Evolutionary conservation across 371 early-diverging fungal genomes (phyloP), one percentile per base, ranked within the genome.

Genomic region (Actinomucor elegans): DNA sequence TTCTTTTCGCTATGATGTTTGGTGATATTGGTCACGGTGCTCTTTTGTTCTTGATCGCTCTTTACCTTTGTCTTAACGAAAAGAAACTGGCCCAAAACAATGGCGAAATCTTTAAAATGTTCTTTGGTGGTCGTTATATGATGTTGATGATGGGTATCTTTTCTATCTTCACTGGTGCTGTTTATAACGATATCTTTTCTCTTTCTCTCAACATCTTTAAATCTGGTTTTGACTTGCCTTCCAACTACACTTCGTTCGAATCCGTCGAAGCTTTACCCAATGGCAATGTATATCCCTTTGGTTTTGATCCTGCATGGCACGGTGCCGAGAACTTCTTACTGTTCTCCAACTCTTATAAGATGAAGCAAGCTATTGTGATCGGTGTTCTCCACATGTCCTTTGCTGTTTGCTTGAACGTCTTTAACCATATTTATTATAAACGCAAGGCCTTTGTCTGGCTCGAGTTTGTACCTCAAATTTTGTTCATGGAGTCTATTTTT

Each of bases 1-100:
- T 99, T 73, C 67, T 99, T 52, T 99, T 99, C 77, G 99, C 99
- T 32, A 89, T 97, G 48, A 99, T 99, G 99, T 99, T 99, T 87
- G 99, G 99, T 52, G 99, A 99, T 78, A 82, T 99, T 36, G 99
- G 99, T 23, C 99, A 99, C 65, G 99, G 99, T 14, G 65, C 94
- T 48, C 61, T 99, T 34, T 79, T 98, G 75, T 66, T 94, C 3
- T 58, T 91, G 12, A 66, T 82, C 46, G 95, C 89, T 4, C 66
- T 87, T 1, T 92, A 88, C 59, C 69, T 98, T 51, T 84, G 89
- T 37, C n/a, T 84, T 17, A 85, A 89, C 61, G 98, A 98, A 79
- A 81, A 85, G 64, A 75, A 81, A 60, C 72, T 96, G 53, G 74
- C 74, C 49, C 77, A 80, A 28, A 83, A 86, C 57, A 76, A 74